These are phyloP conservation scores for Mycena galopus DNA, from an alignment of 768 basidiomycete genomes.

Conservation along the genomic window DNA sequence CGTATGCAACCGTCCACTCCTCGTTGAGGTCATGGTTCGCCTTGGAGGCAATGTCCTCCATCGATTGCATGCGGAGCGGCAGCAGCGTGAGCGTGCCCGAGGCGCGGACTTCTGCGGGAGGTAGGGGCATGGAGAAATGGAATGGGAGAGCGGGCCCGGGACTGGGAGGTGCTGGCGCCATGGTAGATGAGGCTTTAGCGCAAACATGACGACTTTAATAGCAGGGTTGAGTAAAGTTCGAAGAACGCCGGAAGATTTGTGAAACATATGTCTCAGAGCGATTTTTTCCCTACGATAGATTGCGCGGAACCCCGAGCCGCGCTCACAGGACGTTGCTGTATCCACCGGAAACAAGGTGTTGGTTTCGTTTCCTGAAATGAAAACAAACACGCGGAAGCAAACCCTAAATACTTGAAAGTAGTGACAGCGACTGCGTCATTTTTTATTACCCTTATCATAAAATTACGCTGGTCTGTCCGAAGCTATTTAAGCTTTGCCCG, in stretches of 20 bases:
- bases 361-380: no score
- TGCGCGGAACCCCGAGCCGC: no score
- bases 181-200: background rate
- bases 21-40: constrained; percentile 2
- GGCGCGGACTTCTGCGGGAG: background rate
- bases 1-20: background rate
- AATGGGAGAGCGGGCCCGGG: background rate
- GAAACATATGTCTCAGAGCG: background rate
- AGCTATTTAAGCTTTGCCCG: no score
- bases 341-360: no score
- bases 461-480: no score
- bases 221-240: background rate
- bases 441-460: no score
- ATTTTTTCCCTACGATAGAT: background rate
- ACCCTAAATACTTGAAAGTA: no score
- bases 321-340: no score
- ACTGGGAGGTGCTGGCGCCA: background rate
- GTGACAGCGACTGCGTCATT: no score
- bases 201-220: background rate
- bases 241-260: background rate
- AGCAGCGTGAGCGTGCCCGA: constrained; percentile 7
- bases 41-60: constrained; percentile 1
- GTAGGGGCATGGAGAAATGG: constrained; percentile 1
- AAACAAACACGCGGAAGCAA: no score
- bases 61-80: constrained; percentile 9